Evolutionary conservation across 306 rosid genomes (phyloP).

Genomic region (Lathyrus aphaca): DNA sequence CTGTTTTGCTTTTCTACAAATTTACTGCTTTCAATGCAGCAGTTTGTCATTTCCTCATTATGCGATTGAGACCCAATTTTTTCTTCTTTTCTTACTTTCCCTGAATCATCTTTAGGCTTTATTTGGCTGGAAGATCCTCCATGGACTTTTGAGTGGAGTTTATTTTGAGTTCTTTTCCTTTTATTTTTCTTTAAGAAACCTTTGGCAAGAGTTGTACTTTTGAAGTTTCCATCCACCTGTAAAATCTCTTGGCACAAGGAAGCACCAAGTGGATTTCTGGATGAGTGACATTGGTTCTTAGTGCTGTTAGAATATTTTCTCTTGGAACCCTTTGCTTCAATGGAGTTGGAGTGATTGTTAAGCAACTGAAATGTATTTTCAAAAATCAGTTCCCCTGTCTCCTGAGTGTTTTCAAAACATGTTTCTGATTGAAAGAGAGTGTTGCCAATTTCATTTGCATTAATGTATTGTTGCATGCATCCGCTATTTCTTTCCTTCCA

Average conservation of each 20-base stretch:
- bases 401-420: constrained; percentile 40
- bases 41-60: constrained; percentile 38
- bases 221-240: constrained; percentile 46
- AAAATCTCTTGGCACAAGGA: constrained; percentile 49
- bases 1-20: constrained; percentile 36
- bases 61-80: constrained; percentile 39
- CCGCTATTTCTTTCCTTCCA: constrained; percentile 44
- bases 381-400: constrained; percentile 33
- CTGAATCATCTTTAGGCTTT: constrained; percentile 39
- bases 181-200: constrained; percentile 43
- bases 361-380: constrained; percentile 39
- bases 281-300: constrained; percentile 34
- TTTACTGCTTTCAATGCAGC: constrained; percentile 42
- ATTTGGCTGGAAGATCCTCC: constrained; percentile 39
- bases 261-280: constrained; percentile 43
- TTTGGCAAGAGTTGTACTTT: constrained; percentile 36
- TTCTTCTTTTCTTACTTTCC: constrained; percentile 34
- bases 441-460: constrained; percentile 38
- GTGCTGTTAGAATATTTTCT: constrained; percentile 47
- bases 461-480: constrained; percentile 44
- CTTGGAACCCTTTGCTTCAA: constrained; percentile 53
- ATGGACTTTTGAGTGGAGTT: constrained; percentile 38
- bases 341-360: constrained; percentile 43
- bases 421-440: constrained; percentile 43
- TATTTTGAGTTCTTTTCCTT: constrained; percentile 53